Percentiles rank a stretch among this genome's conserved stretches.
Evolutionary conservation across 306 rosid species (phyloP).

Genomic region (Casuarina glauca): DNA sequence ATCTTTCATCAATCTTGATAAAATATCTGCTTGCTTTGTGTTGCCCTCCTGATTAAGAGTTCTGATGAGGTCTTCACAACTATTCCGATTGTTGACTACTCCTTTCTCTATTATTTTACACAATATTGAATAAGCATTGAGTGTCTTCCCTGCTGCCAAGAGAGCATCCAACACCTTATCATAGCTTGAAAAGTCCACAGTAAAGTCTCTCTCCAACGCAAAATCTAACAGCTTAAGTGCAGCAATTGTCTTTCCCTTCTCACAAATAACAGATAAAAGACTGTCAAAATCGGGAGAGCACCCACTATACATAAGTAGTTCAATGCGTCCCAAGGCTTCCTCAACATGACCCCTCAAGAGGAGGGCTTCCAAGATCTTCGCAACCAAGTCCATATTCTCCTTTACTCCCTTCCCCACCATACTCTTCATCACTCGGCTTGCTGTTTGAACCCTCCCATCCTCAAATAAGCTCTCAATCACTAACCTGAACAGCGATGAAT

Average conservation of each 20-base stretch:
- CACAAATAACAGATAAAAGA: conserved; percentile 65
- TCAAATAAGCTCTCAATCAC: conserved; percentile 77
- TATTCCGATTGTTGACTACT: conserved; percentile 62
- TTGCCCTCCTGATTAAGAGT: conserved; percentile 83
- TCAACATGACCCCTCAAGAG: conserved; percentile 86
- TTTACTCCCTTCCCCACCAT: conserved; percentile 88
- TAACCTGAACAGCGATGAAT: conserved; percentile 61
- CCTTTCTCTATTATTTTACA: conserved; percentile 85
- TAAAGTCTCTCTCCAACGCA: conserved; percentile 70
- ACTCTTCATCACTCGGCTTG: conserved; percentile 85
- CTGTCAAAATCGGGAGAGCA: conserved; percentile 56
- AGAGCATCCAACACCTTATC: conserved; percentile 82
- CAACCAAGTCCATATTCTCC: conserved; percentile 82
- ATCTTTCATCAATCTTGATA: conserved; percentile 72
- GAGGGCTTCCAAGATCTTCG: conserved; percentile 82
- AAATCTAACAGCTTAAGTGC: conserved; percentile 86
- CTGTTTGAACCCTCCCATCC: conserved; percentile 89
- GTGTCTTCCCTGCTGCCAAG: conserved; percentile 73
- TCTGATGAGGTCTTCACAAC: conserved; percentile 62
- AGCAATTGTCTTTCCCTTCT: conserved; percentile 84
- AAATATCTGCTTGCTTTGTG: conserved; percentile 91
- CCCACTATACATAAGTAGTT: conserved; percentile 60
- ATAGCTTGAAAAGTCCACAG: conserved; percentile 60
- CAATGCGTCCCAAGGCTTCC: conserved; percentile 83
- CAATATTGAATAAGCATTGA: conserved; percentile 76